Base-by-base conservation (phyloP, 495 filamentous ascomycete genomes). In the Aspergillus ostianus region DNA sequence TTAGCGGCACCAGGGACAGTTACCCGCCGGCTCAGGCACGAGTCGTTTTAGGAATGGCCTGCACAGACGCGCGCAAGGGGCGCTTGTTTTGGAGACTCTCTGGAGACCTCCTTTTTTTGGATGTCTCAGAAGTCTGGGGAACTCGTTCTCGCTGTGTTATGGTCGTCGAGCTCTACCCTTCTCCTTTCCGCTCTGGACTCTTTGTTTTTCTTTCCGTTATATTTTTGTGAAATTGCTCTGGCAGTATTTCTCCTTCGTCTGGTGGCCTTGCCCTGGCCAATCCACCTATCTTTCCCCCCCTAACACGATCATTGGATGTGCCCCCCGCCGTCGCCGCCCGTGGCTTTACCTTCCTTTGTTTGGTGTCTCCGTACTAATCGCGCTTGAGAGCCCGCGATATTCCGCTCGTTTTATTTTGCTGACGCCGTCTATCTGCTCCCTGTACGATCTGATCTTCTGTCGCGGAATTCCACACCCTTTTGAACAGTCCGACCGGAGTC, bases 31-130 rank as follows among this genome's bases (percentile, higher is more conserved):
- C 54, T 46, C 64, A 66, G 64, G 64, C 64, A 66, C 64, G 56
- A 59, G 65, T 41, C 50, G 21, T n/a, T 51, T 59, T 55, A 12
- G 57, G 57, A 36, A 57, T 58, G 48, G 56, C 30, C 30, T 58
- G 56, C 59, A 66, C 72, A 78, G 65, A 65, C 76, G 76, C 76
- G 76, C 74, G 71, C 69, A 75, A 76, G 70, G 69, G 68, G 75
- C 74, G 74, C 70, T 72, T 76, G 70, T 70, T 72, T 26, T 72
- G 50, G 60, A 41, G 55, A 17, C 55, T 10, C 19, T n/a, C 49
- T 52, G 41, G 57, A 55, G 51, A 71, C 66, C 73, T 74, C 71
- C 71, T 75, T 75, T 74, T 69, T 59, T 58, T 19, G 62, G 55
- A 48, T 67, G 60, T 67, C 66, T 61, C 47, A 53, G 57, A 63